Percentiles rank a stretch among this genome's conserved stretches.
Conservation (phyloP, 345 rosid genomes). For the Populus deltoides region DNA sequence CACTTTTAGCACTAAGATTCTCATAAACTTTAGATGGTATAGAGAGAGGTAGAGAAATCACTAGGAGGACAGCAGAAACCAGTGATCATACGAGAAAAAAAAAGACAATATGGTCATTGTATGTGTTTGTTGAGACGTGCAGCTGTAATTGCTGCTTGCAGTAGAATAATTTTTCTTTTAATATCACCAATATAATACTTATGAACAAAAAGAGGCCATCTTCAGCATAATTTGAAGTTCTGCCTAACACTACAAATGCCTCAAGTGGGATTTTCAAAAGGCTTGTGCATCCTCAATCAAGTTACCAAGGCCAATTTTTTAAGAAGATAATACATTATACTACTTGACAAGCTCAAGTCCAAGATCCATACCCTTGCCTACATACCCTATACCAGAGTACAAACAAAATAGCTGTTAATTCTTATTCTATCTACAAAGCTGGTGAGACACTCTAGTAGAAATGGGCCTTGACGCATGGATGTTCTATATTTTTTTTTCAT, state of each 20-base stretch:
- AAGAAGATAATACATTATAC: neutral
- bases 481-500: neutral
- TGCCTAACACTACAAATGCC: neutral
- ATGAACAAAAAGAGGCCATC: neutral
- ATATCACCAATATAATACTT: neutral
- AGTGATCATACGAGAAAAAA: neutral
- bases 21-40: neutral
- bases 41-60: neutral
- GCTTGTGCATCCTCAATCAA: neutral
- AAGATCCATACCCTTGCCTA: neutral
- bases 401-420: neutral
- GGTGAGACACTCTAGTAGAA: neutral
- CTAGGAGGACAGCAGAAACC: neutral
- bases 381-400: neutral
- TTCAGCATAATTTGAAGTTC: neutral
- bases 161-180: neutral
- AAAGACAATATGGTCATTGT: neutral
- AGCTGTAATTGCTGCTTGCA: neutral
- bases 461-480: neutral
- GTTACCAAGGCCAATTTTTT: neutral
- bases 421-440: neutral
- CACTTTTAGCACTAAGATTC: neutral
- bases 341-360: neutral
- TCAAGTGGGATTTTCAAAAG: neutral
- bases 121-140: neutral